Evolutionary conservation across 345 rosid genomes (phyloP).

Genomic region (Hirschfeldia incana): DNA sequence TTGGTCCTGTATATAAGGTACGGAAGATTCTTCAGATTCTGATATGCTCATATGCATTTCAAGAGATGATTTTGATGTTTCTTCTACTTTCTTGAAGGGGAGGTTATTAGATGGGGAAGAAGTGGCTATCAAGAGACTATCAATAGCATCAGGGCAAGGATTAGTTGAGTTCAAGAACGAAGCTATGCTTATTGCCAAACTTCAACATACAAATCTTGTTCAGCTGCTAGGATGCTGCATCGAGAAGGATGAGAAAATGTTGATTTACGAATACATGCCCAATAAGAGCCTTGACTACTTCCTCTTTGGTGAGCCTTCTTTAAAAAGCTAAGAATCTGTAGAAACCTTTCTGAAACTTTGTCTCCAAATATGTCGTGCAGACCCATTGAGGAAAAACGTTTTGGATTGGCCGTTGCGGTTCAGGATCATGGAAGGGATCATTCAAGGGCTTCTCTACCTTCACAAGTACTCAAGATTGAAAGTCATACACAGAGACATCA

Average conservation of each 20-base stretch:
- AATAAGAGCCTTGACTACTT: not conserved
- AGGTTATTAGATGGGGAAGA: not conserved
- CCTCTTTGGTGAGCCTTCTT: not conserved
- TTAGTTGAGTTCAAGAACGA: not conserved
- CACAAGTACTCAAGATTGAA: not conserved
- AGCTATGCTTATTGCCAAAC: not conserved
- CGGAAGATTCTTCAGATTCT: too few species aligned
- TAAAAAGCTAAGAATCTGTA: not conserved
- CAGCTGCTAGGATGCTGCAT: not conserved
- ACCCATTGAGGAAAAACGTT: not conserved
- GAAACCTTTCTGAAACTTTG: not conserved
- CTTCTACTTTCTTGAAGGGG: not conserved
- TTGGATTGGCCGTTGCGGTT: not conserved
- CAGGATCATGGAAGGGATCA: not conserved
- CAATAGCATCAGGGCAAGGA: not conserved
- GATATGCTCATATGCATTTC: too few species aligned
- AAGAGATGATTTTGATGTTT: not conserved
- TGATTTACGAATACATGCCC: not conserved
- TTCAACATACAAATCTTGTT: not conserved
- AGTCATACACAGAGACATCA: not conserved
- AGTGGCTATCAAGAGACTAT: not conserved
- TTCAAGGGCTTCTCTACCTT: not conserved
- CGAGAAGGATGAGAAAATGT: not conserved
- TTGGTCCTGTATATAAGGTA: constrained; percentile 1
- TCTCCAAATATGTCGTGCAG: not conserved